phyloP scores from a whole-genome alignment of 2,329 filamentous ascomycete genomes.

The Corniculantispora saksenae region DNA sequence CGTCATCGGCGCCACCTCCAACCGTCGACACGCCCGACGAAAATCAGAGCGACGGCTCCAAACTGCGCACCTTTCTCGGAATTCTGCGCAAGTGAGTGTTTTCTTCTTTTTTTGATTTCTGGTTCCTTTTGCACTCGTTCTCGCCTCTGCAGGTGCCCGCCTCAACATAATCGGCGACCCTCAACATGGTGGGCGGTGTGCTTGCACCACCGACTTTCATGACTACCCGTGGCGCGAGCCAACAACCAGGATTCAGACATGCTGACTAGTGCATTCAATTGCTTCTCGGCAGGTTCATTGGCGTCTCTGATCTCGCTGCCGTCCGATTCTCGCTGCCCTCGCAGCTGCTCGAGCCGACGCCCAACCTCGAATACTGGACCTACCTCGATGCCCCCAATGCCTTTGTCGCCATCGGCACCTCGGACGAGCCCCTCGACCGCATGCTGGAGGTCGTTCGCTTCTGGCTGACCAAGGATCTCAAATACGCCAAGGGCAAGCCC shows the following conservation, averaged over 20 bases:
- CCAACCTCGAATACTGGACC: conserved; percentile 98
- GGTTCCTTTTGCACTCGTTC: neutral
- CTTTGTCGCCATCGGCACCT: conserved; percentile 80
- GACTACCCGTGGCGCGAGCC: neutral
- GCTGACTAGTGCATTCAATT: conserved; percentile 29
- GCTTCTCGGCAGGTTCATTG: conserved; percentile 72
- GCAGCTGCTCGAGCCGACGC: conserved; percentile 91
- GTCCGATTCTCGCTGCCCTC: conserved; percentile 95
- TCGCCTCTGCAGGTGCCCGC: conserved; percentile 15
- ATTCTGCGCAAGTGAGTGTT: conserved; percentile 80
- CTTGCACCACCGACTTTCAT: conserved; percentile 17
- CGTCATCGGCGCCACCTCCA: conserved; percentile 38
- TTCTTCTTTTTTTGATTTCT: conserved; percentile 4
- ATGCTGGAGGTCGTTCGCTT: conserved; percentile 95
- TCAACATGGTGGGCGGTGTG: conserved; percentile 20
- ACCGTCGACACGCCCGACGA: conserved; percentile 43
- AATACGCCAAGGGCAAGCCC: conserved; percentile 97
- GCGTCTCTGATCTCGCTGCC: conserved; percentile 90
- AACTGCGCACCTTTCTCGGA: conserved; percentile 83
- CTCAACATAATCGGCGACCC: conserved; percentile 15
- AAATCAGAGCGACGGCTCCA: conserved; percentile 74
- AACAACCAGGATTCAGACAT: neutral
- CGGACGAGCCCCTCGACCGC: conserved; percentile 85
- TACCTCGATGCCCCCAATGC: conserved; percentile 94
- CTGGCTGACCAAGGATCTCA: conserved; percentile 98